Evolutionary conservation across 805 yeast species (phyloP).

Genomic region (Torulaspora indica): DNA sequence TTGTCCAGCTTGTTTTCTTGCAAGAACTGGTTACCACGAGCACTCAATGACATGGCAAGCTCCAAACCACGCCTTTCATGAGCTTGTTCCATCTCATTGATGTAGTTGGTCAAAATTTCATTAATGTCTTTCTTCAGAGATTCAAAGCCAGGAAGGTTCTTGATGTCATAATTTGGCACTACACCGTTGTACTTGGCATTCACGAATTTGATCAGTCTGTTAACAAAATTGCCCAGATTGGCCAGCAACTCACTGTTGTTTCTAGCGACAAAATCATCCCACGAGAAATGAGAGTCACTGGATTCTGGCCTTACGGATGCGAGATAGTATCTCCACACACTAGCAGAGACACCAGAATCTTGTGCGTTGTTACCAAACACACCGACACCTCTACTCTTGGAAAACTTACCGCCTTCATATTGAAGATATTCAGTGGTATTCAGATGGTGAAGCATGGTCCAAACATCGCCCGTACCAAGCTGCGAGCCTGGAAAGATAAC

Average conservation of each 20-base stretch:
- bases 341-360: constrained; percentile 83
- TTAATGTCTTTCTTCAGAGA: constrained; percentile 54
- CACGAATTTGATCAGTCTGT: constrained; percentile 86
- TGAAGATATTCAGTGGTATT: constrained; percentile 95
- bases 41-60: constrained; percentile 81
- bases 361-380: constrained; percentile 97
- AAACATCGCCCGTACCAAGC: constrained; percentile 79
- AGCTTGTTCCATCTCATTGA: constrained; percentile 68
- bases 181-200: constrained; percentile 89
- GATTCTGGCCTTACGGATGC: constrained; percentile 92
- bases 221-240: constrained; percentile 93
- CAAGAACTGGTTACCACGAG: constrained; percentile 90
- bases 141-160: constrained; percentile 46
- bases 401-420: constrained; percentile 97
- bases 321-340: constrained; percentile 97
- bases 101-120: constrained; percentile 54
- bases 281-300: constrained; percentile 93
- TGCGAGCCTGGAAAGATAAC: constrained; percentile 94
- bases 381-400: constrained; percentile 96
- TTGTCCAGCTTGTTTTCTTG: constrained; percentile 96
- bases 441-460: constrained; percentile 89
- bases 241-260: constrained; percentile 93
- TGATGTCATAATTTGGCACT: constrained; percentile 60
- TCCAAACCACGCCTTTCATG: constrained; percentile 87
- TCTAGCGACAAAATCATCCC: constrained; percentile 92